These are phyloP conservation scores for Epichloe sp. DNA, from an alignment of 2,329 filamentous ascomycete genomes.

Conservation along the genomic window DNA sequence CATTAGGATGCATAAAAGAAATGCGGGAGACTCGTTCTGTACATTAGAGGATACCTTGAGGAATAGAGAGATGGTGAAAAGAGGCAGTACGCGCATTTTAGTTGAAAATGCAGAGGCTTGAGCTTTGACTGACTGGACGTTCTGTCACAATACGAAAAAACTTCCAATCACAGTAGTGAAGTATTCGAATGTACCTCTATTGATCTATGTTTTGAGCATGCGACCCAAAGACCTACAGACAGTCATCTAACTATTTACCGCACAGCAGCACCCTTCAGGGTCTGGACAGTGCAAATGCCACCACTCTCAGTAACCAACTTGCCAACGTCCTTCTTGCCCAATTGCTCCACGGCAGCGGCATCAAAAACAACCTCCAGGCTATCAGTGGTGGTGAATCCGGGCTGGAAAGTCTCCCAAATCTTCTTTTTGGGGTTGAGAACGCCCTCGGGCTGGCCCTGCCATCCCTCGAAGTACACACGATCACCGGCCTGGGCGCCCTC, in stretches of 20 bases:
- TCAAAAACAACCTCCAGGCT: slow-evolving; percentile 77
- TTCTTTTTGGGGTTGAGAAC: slow-evolving; percentile 99
- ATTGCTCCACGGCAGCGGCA: slow-evolving; percentile 59
- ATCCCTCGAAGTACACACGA: slow-evolving; percentile 86
- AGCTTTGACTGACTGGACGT: too few species aligned
- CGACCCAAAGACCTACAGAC: too few species aligned
- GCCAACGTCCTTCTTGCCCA: slow-evolving; percentile 55
- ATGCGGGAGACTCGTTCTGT: too few species aligned
- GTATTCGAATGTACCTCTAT: too few species aligned
- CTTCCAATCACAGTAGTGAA: too few species aligned
- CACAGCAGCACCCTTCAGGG: slow-evolving; percentile 66
- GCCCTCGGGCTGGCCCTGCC: slow-evolving; percentile 83
- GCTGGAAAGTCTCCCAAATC: slow-evolving; percentile 94
- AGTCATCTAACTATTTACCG: slow-evolving; percentile 34
- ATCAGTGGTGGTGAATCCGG: slow-evolving; percentile 84
- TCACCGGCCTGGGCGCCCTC: slow-evolving; percentile 69
- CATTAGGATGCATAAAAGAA: too few species aligned
- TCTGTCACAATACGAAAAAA: too few species aligned
- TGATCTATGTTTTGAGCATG: too few species aligned
- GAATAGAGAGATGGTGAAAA: too few species aligned
- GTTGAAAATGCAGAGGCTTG: too few species aligned
- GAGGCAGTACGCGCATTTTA: too few species aligned
- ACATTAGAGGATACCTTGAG: too few species aligned
- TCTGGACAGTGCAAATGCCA: slow-evolving; percentile 72
- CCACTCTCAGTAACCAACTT: slow-evolving; percentile 65